These are phyloP conservation scores for Colletotrichum gigasporum DNA, from an alignment of 2,329 filamentous ascomycete species.

Conservation along the genomic window DNA sequence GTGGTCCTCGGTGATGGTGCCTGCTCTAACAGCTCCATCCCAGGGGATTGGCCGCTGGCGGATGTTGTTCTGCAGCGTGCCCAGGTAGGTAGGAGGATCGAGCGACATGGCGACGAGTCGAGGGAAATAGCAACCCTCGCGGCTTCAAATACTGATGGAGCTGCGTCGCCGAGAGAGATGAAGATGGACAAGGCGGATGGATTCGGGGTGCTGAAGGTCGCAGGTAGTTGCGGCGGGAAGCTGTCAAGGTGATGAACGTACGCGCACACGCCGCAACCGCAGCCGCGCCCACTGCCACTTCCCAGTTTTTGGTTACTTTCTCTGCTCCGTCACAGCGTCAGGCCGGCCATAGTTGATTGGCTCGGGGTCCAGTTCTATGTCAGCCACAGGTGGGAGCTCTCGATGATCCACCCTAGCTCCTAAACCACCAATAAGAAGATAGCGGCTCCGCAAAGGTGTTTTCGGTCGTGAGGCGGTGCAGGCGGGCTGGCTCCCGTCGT, in stretches of 20 bases:
- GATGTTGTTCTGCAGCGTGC: slow-evolving; percentile 95
- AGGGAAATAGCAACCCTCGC: slow-evolving; percentile 20
- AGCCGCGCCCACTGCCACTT: slow-evolving; percentile 15
- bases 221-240: slow-evolving; percentile 21
- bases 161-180: slow-evolving; percentile 24
- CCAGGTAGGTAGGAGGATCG: slow-evolving; percentile 86
- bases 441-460: neutral
- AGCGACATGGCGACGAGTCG: slow-evolving; percentile 74
- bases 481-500: neutral
- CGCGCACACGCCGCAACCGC: slow-evolving; percentile 16
- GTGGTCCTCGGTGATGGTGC: slow-evolving; percentile 93
- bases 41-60: slow-evolving; percentile 95
- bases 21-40: slow-evolving; percentile 94
- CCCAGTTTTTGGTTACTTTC: slow-evolving; percentile 20
- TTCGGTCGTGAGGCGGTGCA: slow-evolving; percentile 16
- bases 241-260: slow-evolving; percentile 28
- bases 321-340: slow-evolving; percentile 26
- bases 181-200: slow-evolving; percentile 17
- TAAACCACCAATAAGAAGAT: neutral
- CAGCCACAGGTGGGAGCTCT: slow-evolving; percentile 23
- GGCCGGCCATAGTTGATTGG: slow-evolving; percentile 17
- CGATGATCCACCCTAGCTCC: slow-evolving; percentile 1
- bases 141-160: slow-evolving; percentile 24
- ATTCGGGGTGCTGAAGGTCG: slow-evolving; percentile 16
- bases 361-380: neutral